A percentile compares a stretch with the other conserved stretches of the same genome.
These are phyloP conservation scores for Exophiala viscosa DNA, from an alignment of 2,329 filamentous ascomycete species.

Conservation along the genomic window DNA sequence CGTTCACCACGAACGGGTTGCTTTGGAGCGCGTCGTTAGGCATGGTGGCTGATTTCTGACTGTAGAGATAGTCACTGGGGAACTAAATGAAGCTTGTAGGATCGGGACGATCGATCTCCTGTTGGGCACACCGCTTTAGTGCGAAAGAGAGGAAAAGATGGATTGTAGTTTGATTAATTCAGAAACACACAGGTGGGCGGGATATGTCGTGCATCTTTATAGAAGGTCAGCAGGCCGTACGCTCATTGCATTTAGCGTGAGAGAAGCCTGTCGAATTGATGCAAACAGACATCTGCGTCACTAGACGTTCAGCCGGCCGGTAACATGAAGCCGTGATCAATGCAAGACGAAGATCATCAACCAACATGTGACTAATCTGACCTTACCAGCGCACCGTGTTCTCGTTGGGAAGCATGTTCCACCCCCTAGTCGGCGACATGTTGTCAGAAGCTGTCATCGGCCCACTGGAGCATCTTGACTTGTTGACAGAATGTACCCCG, in stretches of 20 bases:
- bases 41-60: background rate
- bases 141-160: background rate
- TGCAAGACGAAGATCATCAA: background rate
- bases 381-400: background rate
- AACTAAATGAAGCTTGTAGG: background rate
- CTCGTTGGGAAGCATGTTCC: background rate
- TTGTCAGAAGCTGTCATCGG: too few relatives aligned
- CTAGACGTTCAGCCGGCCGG: background rate
- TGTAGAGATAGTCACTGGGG: background rate
- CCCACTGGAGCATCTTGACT: too few relatives aligned
- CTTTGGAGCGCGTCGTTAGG: slow-evolving; percentile 2
- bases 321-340: background rate
- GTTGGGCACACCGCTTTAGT: background rate
- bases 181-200: background rate
- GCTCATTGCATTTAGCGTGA: background rate
- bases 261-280: background rate
- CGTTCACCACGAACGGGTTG: slow-evolving; percentile 7
- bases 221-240: background rate
- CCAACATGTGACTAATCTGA: background rate
- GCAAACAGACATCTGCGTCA: background rate
- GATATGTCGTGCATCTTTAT: background rate
- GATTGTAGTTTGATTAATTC: background rate
- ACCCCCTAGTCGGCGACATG: background rate
- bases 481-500: too few relatives aligned
- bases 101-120: background rate